Base-by-base conservation (phyloP, 768 basidiomycete species). In the Hericium erinaceus region DNA sequence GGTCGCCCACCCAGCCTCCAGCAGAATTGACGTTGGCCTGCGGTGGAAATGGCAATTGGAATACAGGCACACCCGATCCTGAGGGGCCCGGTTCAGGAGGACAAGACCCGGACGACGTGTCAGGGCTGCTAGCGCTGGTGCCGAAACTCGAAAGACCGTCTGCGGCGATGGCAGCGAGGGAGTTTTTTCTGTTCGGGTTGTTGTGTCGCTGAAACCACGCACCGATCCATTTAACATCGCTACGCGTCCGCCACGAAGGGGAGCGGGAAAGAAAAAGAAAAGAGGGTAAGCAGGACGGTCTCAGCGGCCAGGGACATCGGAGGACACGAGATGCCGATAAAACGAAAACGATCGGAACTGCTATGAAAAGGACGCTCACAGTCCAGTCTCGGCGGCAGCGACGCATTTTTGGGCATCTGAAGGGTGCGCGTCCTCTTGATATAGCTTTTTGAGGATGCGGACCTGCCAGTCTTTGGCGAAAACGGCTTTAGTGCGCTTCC, bases 161-260 rank as follows among this genome's bases (percentile, higher is more conserved):
- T 10, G 33, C 33, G 33, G 7, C 33, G 33, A 33, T 33, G 8
- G 33, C 33, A 33, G 33, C 33, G 33, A 33, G 33, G 33, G 44
- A 46, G 44, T 20, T 20, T 46, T 46, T 46, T 46, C 44, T 46
- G 20, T 46, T 46, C 44, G 44, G 44, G 16, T 46, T 46, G 44
- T 46, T 46, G 16, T 46, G 44, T 4, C 44, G 44, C 20, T 46
- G 44, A 7, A 46, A 46, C 44, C 44, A 46, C 5, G 44, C 44
- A 15, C 44, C 16, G 40, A 61, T 59, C 60, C 60, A 61, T 46
- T 61, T 61, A 28, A 16, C n/a, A 9, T 61, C 52, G 9, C 60
- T 61, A 18, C 1, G 9, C 9, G 33, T 10, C 33, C 33, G 33
- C 33, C 33, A 33, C 33, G 26, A 5, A 33, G 9, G 33, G 33